Base-by-base conservation (phyloP, 768 basidiomycete genomes). In the Leccinum imitatum region DNA sequence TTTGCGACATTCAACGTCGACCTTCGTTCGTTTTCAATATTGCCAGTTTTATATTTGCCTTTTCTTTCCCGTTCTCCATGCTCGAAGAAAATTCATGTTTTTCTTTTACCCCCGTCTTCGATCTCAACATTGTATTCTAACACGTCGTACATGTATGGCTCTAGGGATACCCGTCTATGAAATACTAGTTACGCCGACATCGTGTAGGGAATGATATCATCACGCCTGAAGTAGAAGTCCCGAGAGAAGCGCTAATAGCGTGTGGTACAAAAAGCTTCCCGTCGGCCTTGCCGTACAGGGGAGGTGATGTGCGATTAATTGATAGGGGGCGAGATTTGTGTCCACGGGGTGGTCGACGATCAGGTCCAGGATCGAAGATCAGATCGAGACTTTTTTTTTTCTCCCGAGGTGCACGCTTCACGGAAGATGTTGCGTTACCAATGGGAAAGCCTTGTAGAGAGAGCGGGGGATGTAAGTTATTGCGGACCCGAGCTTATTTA, bases 361-460 rank as follows among this genome's bases (percentile, higher is more conserved):
- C 70, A 71, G 70, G 68, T 50, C 67, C 67, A n/a, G 63, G 62
- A 71, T 71, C 69, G 59, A 63, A 70, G 69, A 69, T 69, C 69
- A 62, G 67, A 69, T 71, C 62, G 67, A n/a, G 54, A 17, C 21
- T 4, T 44, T 44, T 44, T n/a, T 46, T 46, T 13, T 58, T 66
- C 53, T 58, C 54, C 60, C 60, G 67, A 57, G 57, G 55, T 25
- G 59, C 59, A 70, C 58, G 68, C 63, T 65, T 69, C 63, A 65
- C 66, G 67, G 65, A 61, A 35, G 54, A 60, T 58, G 56, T 63
- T 63, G 64, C 53, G 54, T 62, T 56, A 54, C 53, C 37, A 25
- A 54, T 66, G 58, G 50, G n/a, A 57, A 61, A 61, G 56, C 35
- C 37, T 33, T 55, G 50, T 30, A 46, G 21, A 48, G 19, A 19